These are phyloP conservation scores for Pseudomassariella vexata DNA, from an alignment of 2,329 filamentous ascomycete genomes.

Conservation along the genomic window DNA sequence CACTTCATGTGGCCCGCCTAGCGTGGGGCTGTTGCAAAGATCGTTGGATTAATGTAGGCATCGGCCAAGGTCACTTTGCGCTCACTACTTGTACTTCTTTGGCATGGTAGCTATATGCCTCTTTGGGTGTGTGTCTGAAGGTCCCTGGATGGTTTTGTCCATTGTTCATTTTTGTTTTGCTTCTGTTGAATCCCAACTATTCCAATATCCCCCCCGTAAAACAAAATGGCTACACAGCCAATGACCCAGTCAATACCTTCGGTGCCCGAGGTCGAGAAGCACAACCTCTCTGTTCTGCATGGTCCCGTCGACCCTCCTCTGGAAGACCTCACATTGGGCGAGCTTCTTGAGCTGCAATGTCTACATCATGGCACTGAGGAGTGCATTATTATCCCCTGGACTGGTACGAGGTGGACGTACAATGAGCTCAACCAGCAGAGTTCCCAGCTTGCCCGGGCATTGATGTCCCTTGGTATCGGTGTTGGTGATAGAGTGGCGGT, in stretches of 20 bases:
- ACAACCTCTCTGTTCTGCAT: slow-evolving; percentile 55
- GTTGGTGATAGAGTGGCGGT: slow-evolving; percentile 68
- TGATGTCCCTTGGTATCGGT: slow-evolving; percentile 61
- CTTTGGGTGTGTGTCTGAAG: no score
- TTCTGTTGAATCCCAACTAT: neutral
- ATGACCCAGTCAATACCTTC: slow-evolving; percentile 9
- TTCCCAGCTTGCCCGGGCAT: slow-evolving; percentile 55
- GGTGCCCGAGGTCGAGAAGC: slow-evolving; percentile 16
- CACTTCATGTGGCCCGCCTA: no score
- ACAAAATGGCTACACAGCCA: slow-evolving; percentile 20
- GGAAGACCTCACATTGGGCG: slow-evolving; percentile 65
- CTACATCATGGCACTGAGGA: slow-evolving; percentile 60
- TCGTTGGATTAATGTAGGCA: no score
- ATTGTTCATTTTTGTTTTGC: no score
- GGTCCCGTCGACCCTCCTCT: slow-evolving; percentile 65
- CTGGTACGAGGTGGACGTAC: slow-evolving; percentile 68
- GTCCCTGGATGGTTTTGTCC: no score
- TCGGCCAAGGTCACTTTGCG: no score
- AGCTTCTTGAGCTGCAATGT: slow-evolving; percentile 67
- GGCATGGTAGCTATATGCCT: no score
- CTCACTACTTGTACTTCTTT: no score
- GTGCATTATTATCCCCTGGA: slow-evolving; percentile 71
- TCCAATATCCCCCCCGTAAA: slow-evolving; percentile 1
- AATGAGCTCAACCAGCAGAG: slow-evolving; percentile 58
- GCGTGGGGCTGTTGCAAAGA: no score